Evolutionary conservation across 2,329 filamentous ascomycete species (phyloP), one percentile per base, ranked within the genome.

Genomic region (Penicillium sp.): DNA sequence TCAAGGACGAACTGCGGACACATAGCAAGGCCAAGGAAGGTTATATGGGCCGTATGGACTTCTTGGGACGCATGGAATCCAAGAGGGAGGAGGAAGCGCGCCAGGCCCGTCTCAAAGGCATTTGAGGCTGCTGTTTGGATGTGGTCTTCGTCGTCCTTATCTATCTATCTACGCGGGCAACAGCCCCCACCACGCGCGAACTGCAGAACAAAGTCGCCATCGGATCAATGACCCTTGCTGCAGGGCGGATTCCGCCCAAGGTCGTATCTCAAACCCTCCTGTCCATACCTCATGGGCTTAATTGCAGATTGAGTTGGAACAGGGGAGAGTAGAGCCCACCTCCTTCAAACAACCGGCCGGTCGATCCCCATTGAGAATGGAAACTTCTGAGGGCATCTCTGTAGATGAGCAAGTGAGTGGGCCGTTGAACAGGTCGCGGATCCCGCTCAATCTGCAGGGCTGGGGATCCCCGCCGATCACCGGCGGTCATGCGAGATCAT

Each of bases 1-100:
- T 88, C 58, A 81, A 82, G 57, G 85, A 87, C 58, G 86, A 89
- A 70, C 71, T 89, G 68, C 81, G 84, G 56, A 79, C 79, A 47
- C 84, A 87, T 69, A 85, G 83, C 61, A 86, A 85, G 70, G 85
- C 84, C 11, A 87, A 86, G 67, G 82, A 84, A 55, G 83, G 83
- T 0, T 89, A 86, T 71, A 73, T 87, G 66, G 83, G 80, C 16
- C 80, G 85, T 49, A 86, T 86, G 80, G 84, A 86, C 54, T 89
- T 89, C 69, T 75, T 89, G 77, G 80, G 79, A 59, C 80, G 82
- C 11, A 83, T 86, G 31, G 85, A 85, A 62, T 78, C 79, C 43
- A 81, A 80, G 60, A 77, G 77, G 64, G 85, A 88, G 61, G 82
- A 84, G 52, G 84, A 86, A 65, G 79, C 81, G 51, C 78, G 81